These are phyloP conservation scores for Pseudomassariella vexata DNA, from an alignment of 2,329 filamentous ascomycete species.

Conservation along the genomic window DNA sequence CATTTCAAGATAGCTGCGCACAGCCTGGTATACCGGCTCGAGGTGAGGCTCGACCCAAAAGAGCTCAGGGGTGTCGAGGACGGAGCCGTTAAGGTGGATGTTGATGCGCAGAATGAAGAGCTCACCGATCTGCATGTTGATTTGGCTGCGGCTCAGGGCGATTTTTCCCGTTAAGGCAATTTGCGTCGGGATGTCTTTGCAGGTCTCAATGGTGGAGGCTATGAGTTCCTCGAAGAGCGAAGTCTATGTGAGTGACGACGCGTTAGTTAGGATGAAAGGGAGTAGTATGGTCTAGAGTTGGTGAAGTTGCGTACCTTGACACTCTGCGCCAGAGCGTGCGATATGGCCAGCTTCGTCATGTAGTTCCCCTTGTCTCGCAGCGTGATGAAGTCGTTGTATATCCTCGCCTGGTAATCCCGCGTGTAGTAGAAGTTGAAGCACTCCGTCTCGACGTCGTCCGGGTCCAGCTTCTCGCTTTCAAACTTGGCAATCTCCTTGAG, in stretches of 20 bases:
- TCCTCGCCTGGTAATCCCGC: conserved; percentile 91
- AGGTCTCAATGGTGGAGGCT: conserved; percentile 86
- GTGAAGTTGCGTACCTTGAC: conserved; percentile 73
- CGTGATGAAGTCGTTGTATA: conserved; percentile 99
- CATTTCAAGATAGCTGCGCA: conserved; percentile 95
- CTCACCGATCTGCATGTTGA: conserved; percentile 99
- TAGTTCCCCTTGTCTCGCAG: conserved; percentile 91
- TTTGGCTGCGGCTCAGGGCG: conserved; percentile 77
- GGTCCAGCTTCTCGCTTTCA: conserved; percentile 80
- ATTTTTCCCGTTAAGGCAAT: conserved; percentile 92
- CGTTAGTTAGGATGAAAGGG: conserved; percentile 11
- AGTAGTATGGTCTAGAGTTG: no score
- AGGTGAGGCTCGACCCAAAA: conserved; percentile 98
- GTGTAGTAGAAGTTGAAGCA: conserved; percentile 99
- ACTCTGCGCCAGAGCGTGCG: conserved; percentile 89
- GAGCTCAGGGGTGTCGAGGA: conserved; percentile 92
- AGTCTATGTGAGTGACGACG: conserved; percentile 47
- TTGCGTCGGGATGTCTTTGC: conserved; percentile 87
- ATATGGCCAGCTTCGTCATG: conserved; percentile 97
- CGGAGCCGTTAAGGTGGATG: conserved; percentile 94
- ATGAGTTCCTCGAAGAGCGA: conserved; percentile 95
- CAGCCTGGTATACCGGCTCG: conserved; percentile 93
- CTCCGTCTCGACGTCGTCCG: conserved; percentile 85
- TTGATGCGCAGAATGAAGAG: conserved; percentile 97
- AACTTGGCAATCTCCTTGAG: conserved; percentile 93